Evolutionary conservation across 805 yeast species (phyloP).

Genomic region (Sugiyamaella americana): DNA sequence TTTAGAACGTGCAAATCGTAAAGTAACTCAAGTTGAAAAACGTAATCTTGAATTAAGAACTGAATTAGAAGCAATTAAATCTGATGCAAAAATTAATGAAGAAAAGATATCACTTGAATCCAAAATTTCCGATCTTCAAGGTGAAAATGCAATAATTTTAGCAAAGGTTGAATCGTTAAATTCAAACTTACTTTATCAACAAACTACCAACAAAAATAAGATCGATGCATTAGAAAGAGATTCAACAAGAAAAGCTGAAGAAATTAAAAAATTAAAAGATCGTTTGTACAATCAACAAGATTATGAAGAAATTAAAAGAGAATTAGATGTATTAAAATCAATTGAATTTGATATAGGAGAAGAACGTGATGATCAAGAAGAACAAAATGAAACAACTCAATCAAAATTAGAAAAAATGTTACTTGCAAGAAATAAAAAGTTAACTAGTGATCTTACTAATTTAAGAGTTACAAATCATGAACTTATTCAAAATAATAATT

Average conservation of each 20-base stretch:
- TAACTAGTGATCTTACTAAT: constrained; percentile 63
- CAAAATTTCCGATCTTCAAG: constrained; percentile 20
- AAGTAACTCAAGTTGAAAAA: constrained; percentile 65
- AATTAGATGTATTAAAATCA: constrained; percentile 62
- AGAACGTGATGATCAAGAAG: constrained; percentile 25
- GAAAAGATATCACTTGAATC: constrained; percentile 13
- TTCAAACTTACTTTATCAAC: constrained; percentile 23
- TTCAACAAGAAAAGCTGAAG: constrained; percentile 41
- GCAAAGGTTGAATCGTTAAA: constrained; percentile 51
- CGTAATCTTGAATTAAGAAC: constrained; percentile 70
- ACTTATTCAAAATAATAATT: constrained; percentile 35
- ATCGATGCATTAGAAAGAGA: constrained; percentile 42
- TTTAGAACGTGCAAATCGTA: constrained; percentile 60
- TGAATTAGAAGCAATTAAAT: constrained; percentile 46
- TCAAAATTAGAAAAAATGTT: constrained; percentile 50
- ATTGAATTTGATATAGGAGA: constrained; percentile 50
- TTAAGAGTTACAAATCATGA: constrained; percentile 54
- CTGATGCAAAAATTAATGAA: constrained; percentile 38
- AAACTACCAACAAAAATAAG: constrained; percentile 30
- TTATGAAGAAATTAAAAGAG: constrained; percentile 76
- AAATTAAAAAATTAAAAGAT: constrained; percentile 44
- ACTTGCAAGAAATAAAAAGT: constrained; percentile 62
- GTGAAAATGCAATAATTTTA: constrained; percentile 59
- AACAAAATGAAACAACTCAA: constrained; percentile 6
- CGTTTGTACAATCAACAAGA: constrained; percentile 52